Evolutionary conservation across 73 alveolate genomes (phyloP).

Genomic region (Paraurostyla sp.): DNA sequence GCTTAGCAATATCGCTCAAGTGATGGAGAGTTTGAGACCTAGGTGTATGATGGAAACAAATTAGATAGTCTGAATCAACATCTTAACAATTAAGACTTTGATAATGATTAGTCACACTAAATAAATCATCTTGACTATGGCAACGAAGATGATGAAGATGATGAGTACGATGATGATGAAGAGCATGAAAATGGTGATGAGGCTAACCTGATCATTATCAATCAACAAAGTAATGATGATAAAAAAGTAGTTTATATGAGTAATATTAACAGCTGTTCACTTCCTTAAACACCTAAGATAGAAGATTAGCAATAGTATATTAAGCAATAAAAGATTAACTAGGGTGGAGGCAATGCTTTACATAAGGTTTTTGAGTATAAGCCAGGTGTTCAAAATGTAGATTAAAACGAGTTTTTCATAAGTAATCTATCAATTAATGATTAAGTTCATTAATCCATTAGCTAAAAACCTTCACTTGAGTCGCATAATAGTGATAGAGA

Average conservation of each 20-base stretch:
- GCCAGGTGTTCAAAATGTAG: background rate
- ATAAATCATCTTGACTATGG: background rate
- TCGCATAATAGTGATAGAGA: constrained; percentile 11
- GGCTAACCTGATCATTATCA: constrained; percentile 21
- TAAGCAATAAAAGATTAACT: too few relatives aligned
- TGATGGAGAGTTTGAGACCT: too few relatives aligned
- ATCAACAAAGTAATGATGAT: constrained; percentile 8
- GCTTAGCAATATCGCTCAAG: too few relatives aligned
- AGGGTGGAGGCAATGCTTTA: background rate
- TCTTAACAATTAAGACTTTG: too few relatives aligned
- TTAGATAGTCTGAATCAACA: too few relatives aligned
- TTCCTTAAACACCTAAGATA: constrained; percentile 37
- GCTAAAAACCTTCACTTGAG: background rate
- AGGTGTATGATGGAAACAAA: too few relatives aligned
- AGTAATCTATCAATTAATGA: background rate
- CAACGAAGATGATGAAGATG: background rate
- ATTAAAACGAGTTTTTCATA: background rate
- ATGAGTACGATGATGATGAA: background rate
- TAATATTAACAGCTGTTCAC: constrained; percentile 44
- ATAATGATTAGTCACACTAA: background rate
- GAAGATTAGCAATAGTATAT: constrained; percentile 10
- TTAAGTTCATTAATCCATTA: background rate
- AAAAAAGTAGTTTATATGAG: constrained; percentile 55
- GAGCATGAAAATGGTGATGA: background rate
- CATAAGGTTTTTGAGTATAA: constrained; percentile 14